These are phyloP conservation scores for Nemania sp. DNA, from an alignment of 2,329 filamentous ascomycete species.

Conservation along the genomic window DNA sequence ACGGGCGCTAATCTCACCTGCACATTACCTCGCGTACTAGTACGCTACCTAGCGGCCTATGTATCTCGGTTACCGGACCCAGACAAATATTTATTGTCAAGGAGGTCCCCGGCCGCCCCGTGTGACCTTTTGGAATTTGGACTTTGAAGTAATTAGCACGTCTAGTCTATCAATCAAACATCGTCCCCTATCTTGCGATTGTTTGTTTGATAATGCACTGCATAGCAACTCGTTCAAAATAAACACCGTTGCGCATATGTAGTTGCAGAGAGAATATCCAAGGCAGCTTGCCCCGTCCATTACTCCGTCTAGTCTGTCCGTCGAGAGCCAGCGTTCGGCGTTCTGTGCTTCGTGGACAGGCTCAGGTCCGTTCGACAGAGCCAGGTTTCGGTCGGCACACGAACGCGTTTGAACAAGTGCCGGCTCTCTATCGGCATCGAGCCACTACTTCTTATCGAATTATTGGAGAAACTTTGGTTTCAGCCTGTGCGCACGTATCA, in stretches of 20 bases:
- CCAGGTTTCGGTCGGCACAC: not conserved
- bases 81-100: not conserved
- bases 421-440: slow-evolving; percentile 1
- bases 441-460: slow-evolving; percentile 4
- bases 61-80: slow-evolving; percentile 12
- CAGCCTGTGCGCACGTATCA: not conserved
- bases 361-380: not conserved
- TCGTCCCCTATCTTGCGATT: too few species aligned
- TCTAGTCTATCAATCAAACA: too few species aligned
- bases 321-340: too few species aligned
- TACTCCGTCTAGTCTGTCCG: too few species aligned
- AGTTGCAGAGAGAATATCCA: slow-evolving; percentile 3
- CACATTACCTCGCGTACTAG: too few species aligned
- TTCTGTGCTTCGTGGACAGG: not conserved
- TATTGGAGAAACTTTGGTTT: slow-evolving; percentile 1
- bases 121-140: not conserved
- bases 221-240: not conserved
- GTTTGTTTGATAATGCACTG: slow-evolving; percentile 7
- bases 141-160: too few species aligned
- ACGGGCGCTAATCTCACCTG: slow-evolving; percentile 2
- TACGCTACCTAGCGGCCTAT: too few species aligned
- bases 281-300: too few species aligned
- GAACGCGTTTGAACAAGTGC: not conserved
- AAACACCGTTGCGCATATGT: not conserved
- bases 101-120: not conserved